Evolutionary conservation across 441 rosid species (phyloP).

Genomic region (Gossypium schwendimanii): DNA sequence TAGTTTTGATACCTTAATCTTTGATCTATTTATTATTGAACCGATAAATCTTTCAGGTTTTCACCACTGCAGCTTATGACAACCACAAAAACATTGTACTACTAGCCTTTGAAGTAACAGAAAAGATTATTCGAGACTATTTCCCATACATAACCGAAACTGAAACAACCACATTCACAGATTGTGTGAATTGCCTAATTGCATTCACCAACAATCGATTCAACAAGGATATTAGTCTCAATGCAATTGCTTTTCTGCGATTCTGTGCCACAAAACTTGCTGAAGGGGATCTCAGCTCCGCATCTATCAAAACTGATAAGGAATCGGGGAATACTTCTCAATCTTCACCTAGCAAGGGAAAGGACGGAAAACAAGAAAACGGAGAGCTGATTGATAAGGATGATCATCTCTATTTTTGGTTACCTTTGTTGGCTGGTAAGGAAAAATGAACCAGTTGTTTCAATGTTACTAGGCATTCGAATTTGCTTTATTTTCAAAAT

Average conservation of each 20-base stretch:
- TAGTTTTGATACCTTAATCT: not conserved
- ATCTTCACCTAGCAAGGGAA: conserved; percentile 47
- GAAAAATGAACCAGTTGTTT: conserved; percentile 17
- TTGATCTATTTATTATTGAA: not conserved
- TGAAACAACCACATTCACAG: conserved; percentile 96
- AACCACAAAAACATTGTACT: conserved; percentile 95
- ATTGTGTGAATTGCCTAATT: conserved; percentile 94
- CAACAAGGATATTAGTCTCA: conserved; percentile 88
- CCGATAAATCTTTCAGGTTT: conserved; percentile 47
- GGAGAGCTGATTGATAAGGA: conserved; percentile 66
- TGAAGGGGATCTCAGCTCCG: conserved; percentile 80
- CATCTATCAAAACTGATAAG: conserved; percentile 63
- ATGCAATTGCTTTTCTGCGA: conserved; percentile 90
- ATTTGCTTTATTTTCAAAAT: not conserved
- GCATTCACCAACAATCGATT: conserved; percentile 96
- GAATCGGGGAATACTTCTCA: conserved; percentile 52
- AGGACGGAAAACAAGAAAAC: conserved; percentile 53
- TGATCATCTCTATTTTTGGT: conserved; percentile 91
- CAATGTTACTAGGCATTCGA: not conserved
- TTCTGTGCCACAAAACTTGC: conserved; percentile 97
- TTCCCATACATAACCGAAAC: conserved; percentile 99
- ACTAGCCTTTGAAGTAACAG: conserved; percentile 91
- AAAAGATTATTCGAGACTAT: conserved; percentile 94
- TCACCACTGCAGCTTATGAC: conserved; percentile 98
- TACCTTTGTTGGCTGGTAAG: conserved; percentile 94